phyloP scores from a whole-genome alignment of 495 filamentous ascomycete species.

The Daldinia caldariorum region DNA sequence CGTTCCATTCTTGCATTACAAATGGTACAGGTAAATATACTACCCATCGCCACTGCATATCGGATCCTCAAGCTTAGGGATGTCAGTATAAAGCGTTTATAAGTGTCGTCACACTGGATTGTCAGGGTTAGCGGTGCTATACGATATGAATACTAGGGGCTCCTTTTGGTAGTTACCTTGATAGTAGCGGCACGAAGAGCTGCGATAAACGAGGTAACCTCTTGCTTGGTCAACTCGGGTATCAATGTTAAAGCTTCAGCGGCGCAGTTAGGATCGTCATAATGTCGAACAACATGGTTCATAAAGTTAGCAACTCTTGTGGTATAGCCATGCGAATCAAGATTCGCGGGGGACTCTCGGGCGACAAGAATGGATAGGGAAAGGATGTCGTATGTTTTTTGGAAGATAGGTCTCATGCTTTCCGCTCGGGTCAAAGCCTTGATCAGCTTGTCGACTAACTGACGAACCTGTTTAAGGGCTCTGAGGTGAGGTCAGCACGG shows the following conservation, averaged over 20 bases:
- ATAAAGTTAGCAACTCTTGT: constrained; percentile 46
- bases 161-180: constrained; percentile 17
- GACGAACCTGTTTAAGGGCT: constrained; percentile 45
- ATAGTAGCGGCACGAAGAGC: constrained; percentile 1
- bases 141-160: background rate
- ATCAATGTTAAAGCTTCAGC: constrained; percentile 40
- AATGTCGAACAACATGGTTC: constrained; percentile 49
- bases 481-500: constrained; percentile 35
- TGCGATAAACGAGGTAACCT: constrained; percentile 9
- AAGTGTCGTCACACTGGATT: constrained; percentile 10
- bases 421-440: constrained; percentile 20
- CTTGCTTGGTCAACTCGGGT: constrained; percentile 27
- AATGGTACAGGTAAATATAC: constrained; percentile 36
- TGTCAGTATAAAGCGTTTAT: constrained; percentile 12
- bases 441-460: constrained; percentile 12
- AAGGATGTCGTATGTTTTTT: constrained; percentile 13
- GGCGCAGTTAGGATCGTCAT: constrained; percentile 48
- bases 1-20: constrained; percentile 38
- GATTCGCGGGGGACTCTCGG: background rate
- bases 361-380: constrained; percentile 10
- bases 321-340: background rate
- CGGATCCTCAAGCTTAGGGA: constrained; percentile 27
- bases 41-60: constrained; percentile 28
- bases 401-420: constrained; percentile 19
- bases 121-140: constrained; percentile 9